Base-by-base conservation (phyloP, 805 yeast species). In the Cyberlindnera misumaiensis region DNA sequence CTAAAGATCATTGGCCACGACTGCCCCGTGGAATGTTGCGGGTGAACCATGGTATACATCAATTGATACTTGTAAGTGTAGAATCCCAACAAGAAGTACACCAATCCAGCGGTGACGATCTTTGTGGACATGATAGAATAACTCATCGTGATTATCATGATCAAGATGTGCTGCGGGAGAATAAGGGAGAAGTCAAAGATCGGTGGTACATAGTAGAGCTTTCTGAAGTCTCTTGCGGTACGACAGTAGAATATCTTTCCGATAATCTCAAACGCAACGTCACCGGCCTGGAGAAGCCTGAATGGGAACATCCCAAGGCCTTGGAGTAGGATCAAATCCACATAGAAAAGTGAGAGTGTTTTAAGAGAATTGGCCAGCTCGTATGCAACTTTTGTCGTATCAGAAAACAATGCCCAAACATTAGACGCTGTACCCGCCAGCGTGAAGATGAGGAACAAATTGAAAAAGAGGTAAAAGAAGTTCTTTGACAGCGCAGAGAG, bases 1-100 rank as follows among this genome's bases (percentile, higher is more conserved):
- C 96, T 70, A 51, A 84, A 82, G 7, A 90, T 80, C 47, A 89
- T 68, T 1, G 96, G 95, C 97, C 97, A 90, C 3, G 89, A 89
- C 56, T 83, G 85, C 1, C 97, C 98, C 0, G 96, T 93, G 0
- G 97, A 88, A 63, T 90, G 98, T 32, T 93, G 96, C 4, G 95
- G 89, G 59, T 90, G 97, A 28, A 87, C 89, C 70, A 93, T 84
- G 0, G 96, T 82, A 56, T 85, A 90, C 41, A 93, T 64, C 40
- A 90, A 68, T 60, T 88, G 96, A 60, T 89, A 90, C 60, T 90
- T 90, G 70, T 80, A 87, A 4, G 90, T 95, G 55, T 79, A 82
- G 59, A 77, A 90, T 0, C 97, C 97, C 37, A 87, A 63, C 6
- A 84, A 60, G 58, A 93, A 90, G 59, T 93, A 90, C 2, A 83